These are phyloP conservation scores for Alternaria sp. DNA, from an alignment of 2,329 filamentous ascomycete species.

Conservation along the genomic window DNA sequence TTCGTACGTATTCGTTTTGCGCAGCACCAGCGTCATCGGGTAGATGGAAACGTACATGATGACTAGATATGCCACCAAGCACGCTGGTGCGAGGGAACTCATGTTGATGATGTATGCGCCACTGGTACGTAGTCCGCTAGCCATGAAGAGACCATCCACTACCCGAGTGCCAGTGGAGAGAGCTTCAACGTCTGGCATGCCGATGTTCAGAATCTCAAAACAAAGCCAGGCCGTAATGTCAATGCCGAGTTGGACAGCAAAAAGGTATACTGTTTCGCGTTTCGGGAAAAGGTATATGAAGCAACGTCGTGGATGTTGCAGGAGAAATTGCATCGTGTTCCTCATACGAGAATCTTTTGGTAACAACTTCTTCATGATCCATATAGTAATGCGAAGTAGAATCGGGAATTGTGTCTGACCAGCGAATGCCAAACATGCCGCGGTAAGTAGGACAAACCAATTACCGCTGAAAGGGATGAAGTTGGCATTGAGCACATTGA, in stretches of 20 bases:
- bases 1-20: constrained; percentile 77
- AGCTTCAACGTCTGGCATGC: constrained; percentile 64
- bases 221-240: constrained; percentile 71
- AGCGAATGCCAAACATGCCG: constrained; percentile 60
- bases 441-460: constrained; percentile 58
- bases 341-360: constrained; percentile 52
- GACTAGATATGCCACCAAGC: constrained; percentile 68
- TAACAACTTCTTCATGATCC: constrained; percentile 61
- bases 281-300: constrained; percentile 72
- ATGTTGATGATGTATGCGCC: constrained; percentile 74
- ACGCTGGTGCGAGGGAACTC: constrained; percentile 62
- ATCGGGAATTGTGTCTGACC: constrained; percentile 68
- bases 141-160: constrained; percentile 72
- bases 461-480: constrained; percentile 67
- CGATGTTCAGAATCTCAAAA: constrained; percentile 72
- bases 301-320: constrained; percentile 70
- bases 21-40: constrained; percentile 70
- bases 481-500: constrained; percentile 65
- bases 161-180: constrained; percentile 65
- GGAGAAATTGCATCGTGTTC: constrained; percentile 64
- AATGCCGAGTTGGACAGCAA: constrained; percentile 67
- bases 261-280: constrained; percentile 71
- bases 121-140: constrained; percentile 67
- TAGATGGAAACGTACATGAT: constrained; percentile 75
- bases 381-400: constrained; percentile 67